Conservation (phyloP, 2,329 filamentous ascomycete species). For the Aspergillus floridensis region DNA sequence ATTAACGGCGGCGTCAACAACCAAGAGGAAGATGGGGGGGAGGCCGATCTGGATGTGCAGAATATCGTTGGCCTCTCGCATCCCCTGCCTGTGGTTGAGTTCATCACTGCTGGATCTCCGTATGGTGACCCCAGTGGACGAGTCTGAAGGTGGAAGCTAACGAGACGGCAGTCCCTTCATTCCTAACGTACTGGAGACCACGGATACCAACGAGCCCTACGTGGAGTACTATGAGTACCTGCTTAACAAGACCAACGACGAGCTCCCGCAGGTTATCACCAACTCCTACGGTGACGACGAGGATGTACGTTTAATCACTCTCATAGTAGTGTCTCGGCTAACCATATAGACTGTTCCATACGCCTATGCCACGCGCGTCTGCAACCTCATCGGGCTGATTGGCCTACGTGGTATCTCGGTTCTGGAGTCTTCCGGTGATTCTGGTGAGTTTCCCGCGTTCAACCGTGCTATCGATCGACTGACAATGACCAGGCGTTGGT, state of each 20-base stretch:
- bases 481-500: background rate
- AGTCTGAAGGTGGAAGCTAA: background rate
- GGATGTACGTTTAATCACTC: conserved; percentile 17
- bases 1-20: conserved; percentile 44
- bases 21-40: conserved; percentile 45
- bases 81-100: conserved; percentile 49
- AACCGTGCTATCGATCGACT: too few species aligned
- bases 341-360: conserved; percentile 55
- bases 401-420: conserved; percentile 66
- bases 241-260: conserved; percentile 46
- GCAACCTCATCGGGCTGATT: conserved; percentile 63
- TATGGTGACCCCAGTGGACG: background rate
- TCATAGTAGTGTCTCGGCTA: background rate
- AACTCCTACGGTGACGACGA: conserved; percentile 68
- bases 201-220: conserved; percentile 66
- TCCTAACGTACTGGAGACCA: conserved; percentile 44
- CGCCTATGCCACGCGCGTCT: conserved; percentile 61
- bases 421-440: conserved; percentile 61
- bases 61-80: conserved; percentile 56
- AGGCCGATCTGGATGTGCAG: conserved; percentile 62
- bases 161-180: conserved; percentile 44
- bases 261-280: conserved; percentile 61
- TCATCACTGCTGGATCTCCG: conserved; percentile 7
- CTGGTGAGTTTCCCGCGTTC: conserved; percentile 17
- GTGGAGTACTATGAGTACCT: conserved; percentile 61